phyloP scores from a whole-genome alignment of 2,329 filamentous ascomycete genomes.

The Fusarium piperis region DNA sequence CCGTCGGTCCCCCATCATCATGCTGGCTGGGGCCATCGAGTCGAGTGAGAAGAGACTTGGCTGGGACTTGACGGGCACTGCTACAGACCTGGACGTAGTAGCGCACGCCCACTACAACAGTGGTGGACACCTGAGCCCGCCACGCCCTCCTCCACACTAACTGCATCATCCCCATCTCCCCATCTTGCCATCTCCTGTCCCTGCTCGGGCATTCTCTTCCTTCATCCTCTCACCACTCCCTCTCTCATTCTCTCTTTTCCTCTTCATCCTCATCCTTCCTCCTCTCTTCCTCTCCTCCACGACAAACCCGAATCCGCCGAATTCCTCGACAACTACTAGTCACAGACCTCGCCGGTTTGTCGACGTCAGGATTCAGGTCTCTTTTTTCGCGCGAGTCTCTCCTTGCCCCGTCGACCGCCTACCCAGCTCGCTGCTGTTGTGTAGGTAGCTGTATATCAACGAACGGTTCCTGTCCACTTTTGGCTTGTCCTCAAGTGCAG shows the following conservation, averaged over 20 bases:
- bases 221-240: constrained; percentile 40
- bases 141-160: constrained; percentile 42
- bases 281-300: constrained; percentile 39
- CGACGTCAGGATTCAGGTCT: constrained; percentile 45
- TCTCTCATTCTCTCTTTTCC: constrained; percentile 34
- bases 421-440: constrained; percentile 41
- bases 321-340: constrained; percentile 46
- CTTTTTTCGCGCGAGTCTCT: constrained; percentile 46
- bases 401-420: constrained; percentile 40
- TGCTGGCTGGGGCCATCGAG: not conserved
- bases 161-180: constrained; percentile 41
- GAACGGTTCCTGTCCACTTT: constrained; percentile 20
- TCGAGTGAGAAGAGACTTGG: constrained; percentile 9
- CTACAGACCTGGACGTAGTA: constrained; percentile 11
- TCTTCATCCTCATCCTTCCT: constrained; percentile 35
- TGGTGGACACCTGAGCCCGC: constrained; percentile 34
- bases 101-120: constrained; percentile 18
- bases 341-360: constrained; percentile 47
- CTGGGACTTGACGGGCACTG: constrained; percentile 30
- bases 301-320: constrained; percentile 51
- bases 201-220: constrained; percentile 26
- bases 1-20: not conserved
- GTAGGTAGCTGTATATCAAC: constrained; percentile 37
- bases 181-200: constrained; percentile 37
- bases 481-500: constrained; percentile 19